Conservation (phyloP, 768 basidiomycete genomes). For the Russula sp. region DNA sequence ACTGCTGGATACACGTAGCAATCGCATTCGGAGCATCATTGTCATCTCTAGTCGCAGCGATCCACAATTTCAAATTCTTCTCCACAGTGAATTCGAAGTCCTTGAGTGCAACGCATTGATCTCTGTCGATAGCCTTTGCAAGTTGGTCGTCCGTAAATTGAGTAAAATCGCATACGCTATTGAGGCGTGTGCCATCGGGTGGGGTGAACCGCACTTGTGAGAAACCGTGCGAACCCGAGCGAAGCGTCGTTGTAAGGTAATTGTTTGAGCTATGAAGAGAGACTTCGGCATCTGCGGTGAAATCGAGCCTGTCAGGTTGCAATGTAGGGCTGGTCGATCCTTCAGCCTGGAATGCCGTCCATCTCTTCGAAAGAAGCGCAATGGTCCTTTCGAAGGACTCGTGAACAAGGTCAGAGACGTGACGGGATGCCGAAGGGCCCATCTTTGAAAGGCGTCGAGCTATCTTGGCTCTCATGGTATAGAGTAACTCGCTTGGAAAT, state of each 20-base stretch:
- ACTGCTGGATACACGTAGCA: conserved; percentile 12
- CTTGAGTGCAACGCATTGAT: background rate
- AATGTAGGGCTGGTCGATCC: no score
- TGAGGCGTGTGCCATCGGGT: background rate
- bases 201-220: background rate
- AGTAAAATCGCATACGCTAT: background rate
- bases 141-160: background rate
- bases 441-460: conserved; percentile 7
- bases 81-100: conserved; percentile 14
- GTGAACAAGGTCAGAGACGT: background rate
- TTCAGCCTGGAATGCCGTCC: background rate
- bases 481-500: conserved; percentile 12
- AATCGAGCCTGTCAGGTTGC: background rate
- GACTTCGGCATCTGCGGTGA: background rate
- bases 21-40: background rate
- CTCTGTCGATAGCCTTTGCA: background rate
- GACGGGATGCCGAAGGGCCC: background rate
- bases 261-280: background rate
- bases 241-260: background rate
- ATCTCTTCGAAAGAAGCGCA: conserved; percentile 1
- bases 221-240: background rate
- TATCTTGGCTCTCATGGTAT: conserved; percentile 4
- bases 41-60: background rate
- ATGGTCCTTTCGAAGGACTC: background rate
- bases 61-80: conserved; percentile 9